These are phyloP conservation scores for Lactarius sanguifluus DNA, from an alignment of 768 basidiomycete genomes.

Conservation along the genomic window DNA sequence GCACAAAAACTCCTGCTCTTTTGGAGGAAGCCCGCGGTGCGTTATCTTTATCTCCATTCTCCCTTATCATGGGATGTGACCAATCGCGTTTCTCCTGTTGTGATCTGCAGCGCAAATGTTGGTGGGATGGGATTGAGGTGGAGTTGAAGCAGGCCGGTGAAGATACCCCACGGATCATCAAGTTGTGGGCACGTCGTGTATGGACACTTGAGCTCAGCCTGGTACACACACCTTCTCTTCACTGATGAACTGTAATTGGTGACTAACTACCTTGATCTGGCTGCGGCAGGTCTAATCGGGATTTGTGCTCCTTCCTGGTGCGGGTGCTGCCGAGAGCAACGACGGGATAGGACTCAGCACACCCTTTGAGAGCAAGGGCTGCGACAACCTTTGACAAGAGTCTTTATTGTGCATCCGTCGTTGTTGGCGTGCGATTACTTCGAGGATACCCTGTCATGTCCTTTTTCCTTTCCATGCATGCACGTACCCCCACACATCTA, in stretches of 20 bases:
- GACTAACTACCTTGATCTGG: constrained; percentile 10
- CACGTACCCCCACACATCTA: constrained; percentile 4
- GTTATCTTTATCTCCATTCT: constrained; percentile 38
- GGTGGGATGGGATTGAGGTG: constrained; percentile 98
- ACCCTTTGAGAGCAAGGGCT: not conserved
- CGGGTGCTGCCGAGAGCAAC: constrained; percentile 4
- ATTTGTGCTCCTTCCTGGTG: not conserved
- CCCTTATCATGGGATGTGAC: constrained; percentile 21
- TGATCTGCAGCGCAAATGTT: constrained; percentile 84
- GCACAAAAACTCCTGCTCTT: constrained; percentile 96
- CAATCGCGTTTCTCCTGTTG: constrained; percentile 1
- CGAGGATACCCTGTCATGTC: constrained; percentile 16
- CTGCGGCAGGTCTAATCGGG: constrained; percentile 23
- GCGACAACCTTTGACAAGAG: not conserved
- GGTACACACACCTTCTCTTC: constrained; percentile 47
- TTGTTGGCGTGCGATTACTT: constrained; percentile 9
- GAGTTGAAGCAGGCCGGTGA: constrained; percentile 65
- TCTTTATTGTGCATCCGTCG: not conserved
- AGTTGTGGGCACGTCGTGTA: constrained; percentile 95
- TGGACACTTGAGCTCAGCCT: constrained; percentile 98
- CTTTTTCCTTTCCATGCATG: constrained; percentile 8
- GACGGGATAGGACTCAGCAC: not conserved
- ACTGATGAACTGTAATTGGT: not conserved
- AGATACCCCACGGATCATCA: constrained; percentile 57
- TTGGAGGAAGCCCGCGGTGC: constrained; percentile 99